Evolutionary conservation across 345 rosid genomes (phyloP), one percentile per base, ranked within the genome.

Genomic region (Ailanthus altissimus): DNA sequence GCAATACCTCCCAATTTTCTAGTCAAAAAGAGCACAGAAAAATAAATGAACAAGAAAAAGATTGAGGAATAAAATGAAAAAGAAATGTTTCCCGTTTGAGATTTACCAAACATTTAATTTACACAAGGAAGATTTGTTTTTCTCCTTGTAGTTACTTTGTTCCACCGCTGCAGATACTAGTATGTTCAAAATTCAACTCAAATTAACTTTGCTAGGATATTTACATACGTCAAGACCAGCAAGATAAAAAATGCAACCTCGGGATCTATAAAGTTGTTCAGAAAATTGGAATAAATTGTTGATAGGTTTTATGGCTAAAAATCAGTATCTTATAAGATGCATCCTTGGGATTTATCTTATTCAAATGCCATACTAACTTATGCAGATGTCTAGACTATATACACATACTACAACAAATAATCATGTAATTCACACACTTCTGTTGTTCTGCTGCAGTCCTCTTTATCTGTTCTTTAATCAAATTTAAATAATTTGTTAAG

Each of bases 21-120:
- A 42, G 75, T 57, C 54, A 72, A 72, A 72, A 70, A 23, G 60
- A 56, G 38, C 2, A 23, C 57, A 20, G 43, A 70, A 43, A 50
- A 53, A 40, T 56, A n/a, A 71, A 26, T 25, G 40, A 49, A 47
- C 59, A 26, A 25, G 21, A 49, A 49, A 49, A 73, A 73, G 14
- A 45, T 45, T 54, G 56, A 50, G 25, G 76, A 73, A 73, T 32
- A 59, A 73, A 59, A 73, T 73, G 56, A 43, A 3, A 59, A 16
- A 15, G 56, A 45, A 72, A n/a, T 15, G 25, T 72, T 46, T 43
- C 66, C 53, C 4, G 65, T 40, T 72, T 43, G 40, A 58, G 38
- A 21, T 58, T 72, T 8, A 50, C 21, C 40, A 4, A 51, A 21
- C 73, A 69, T 23, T n/a, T 47, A 67, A 6, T 59, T 50, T 69